phyloP scores from a whole-genome alignment of 768 basidiomycete species.

The Lactarius tabidus region DNA sequence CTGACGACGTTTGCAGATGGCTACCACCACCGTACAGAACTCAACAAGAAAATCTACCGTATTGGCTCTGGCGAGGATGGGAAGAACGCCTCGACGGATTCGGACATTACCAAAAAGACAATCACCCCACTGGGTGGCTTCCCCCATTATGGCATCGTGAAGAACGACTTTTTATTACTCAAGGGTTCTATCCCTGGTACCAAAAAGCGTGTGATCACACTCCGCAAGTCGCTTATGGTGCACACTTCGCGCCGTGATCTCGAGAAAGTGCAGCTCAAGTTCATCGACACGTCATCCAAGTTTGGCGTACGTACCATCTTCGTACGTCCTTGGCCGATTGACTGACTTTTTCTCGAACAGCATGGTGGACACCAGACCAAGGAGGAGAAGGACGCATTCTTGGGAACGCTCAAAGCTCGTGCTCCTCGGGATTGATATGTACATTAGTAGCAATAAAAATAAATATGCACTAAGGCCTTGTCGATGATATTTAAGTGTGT shows the following conservation, averaged over 20 bases:
- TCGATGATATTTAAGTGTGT: neutral
- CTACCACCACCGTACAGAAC: slow-evolving; percentile 94
- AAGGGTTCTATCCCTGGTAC: slow-evolving; percentile 96
- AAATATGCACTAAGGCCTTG: neutral
- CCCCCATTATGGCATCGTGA: slow-evolving; percentile 98
- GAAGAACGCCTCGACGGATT: slow-evolving; percentile 87
- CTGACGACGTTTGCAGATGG: slow-evolving; percentile 51
- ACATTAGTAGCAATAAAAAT: slow-evolving; percentile 20
- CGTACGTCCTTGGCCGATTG: neutral
- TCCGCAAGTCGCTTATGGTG: slow-evolving; percentile 95
- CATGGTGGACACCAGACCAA: slow-evolving; percentile 96
- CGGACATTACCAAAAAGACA: slow-evolving; percentile 87
- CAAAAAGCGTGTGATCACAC: slow-evolving; percentile 96
- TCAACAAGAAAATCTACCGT: slow-evolving; percentile 99
- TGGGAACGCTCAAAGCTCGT: slow-evolving; percentile 86
- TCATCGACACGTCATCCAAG: slow-evolving; percentile 98
- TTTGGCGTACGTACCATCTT: slow-evolving; percentile 67
- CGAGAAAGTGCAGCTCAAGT: slow-evolving; percentile 97
- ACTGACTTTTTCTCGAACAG: slow-evolving; percentile 36
- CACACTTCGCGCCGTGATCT: slow-evolving; percentile 94
- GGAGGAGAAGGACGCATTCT: slow-evolving; percentile 94
- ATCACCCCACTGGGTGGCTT: slow-evolving; percentile 99
- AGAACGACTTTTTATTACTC: slow-evolving; percentile 96
- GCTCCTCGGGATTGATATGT: slow-evolving; percentile 59
- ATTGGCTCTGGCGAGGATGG: slow-evolving; percentile 77